phyloP scores from a whole-genome alignment of 2,329 filamentous ascomycete species.

The Fusarium burgessii region DNA sequence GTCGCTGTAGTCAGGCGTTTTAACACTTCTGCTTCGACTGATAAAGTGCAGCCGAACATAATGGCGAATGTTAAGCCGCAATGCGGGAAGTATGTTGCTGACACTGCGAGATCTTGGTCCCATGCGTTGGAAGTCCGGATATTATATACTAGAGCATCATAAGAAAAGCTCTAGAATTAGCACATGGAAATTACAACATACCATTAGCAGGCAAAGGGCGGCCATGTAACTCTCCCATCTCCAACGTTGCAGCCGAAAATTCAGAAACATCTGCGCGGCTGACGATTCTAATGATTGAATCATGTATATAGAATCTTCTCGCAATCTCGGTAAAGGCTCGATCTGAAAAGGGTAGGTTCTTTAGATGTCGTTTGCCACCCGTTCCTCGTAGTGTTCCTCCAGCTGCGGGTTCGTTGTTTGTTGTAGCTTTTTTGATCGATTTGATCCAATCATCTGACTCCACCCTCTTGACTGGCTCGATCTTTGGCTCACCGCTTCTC shows the following conservation, averaged over 20 bases:
- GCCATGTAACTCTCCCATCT: background rate
- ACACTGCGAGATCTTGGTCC: conserved; percentile 3
- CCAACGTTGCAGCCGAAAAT: background rate
- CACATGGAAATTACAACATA: background rate
- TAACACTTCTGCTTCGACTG: conserved; percentile 4
- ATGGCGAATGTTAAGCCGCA: conserved; percentile 3
- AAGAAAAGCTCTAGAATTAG: background rate
- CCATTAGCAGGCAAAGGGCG: background rate
- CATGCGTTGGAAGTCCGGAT: conserved; percentile 15
- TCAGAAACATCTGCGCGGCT: conserved; percentile 7
- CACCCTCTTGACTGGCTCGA: background rate
- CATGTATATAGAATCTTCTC: background rate
- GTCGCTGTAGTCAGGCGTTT: background rate
- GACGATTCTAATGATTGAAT: background rate
- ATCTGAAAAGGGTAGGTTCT: conserved; percentile 1
- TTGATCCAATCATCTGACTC: background rate
- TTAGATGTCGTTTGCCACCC: background rate
- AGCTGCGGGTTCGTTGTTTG: too few relatives aligned
- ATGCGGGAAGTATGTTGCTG: conserved; percentile 12
- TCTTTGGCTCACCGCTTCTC: background rate
- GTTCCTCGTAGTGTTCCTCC: background rate
- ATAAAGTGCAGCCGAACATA: conserved; percentile 13
- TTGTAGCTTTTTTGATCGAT: background rate
- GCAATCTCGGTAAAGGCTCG: background rate
- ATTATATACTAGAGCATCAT: conserved; percentile 6